Conservation (phyloP, 495 filamentous ascomycete genomes). For the Clohesyomyces aquaticus region DNA sequence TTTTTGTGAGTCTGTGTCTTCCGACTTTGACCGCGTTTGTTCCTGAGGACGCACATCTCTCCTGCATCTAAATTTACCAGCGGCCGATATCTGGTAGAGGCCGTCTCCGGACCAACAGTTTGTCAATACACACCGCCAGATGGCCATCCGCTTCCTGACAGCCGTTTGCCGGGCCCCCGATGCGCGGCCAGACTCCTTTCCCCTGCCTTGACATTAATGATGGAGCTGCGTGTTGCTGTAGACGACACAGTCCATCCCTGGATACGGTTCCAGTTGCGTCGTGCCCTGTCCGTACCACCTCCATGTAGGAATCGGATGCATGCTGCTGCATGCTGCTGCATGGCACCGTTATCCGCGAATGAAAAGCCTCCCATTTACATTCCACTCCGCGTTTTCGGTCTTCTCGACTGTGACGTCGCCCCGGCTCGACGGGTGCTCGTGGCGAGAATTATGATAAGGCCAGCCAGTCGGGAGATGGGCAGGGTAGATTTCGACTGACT, state of each 20-base stretch:
- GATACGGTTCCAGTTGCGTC: not conserved
- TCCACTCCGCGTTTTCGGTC: not conserved
- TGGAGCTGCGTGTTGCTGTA: not conserved
- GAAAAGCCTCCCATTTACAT: not conserved
- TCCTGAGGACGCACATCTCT: slow-evolving; percentile 11
- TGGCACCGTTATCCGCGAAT: not conserved
- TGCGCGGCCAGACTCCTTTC: not conserved
- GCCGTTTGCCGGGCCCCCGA: not conserved
- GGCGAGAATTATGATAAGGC: slow-evolving; percentile 25
- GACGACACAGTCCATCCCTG: not conserved
- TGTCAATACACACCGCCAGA: not conserved
- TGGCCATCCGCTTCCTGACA: not conserved
- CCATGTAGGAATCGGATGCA: not conserved
- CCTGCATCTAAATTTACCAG: slow-evolving; percentile 10
- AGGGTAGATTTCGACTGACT: not conserved
- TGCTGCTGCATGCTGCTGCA: not conserved
- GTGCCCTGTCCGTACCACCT: not conserved
- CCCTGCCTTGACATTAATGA: not conserved
- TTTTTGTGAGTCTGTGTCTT: too few species aligned
- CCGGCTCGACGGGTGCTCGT: slow-evolving; percentile 4
- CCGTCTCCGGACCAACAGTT: not conserved
- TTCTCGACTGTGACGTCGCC: not conserved
- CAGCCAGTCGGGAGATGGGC: slow-evolving; percentile 19
- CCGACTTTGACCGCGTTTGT: slow-evolving; percentile 32
- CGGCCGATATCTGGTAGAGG: not conserved